These are phyloP conservation scores for Globisporangium paddicum DNA, from an alignment of 352 stramenopile species.

Conservation along the genomic window DNA sequence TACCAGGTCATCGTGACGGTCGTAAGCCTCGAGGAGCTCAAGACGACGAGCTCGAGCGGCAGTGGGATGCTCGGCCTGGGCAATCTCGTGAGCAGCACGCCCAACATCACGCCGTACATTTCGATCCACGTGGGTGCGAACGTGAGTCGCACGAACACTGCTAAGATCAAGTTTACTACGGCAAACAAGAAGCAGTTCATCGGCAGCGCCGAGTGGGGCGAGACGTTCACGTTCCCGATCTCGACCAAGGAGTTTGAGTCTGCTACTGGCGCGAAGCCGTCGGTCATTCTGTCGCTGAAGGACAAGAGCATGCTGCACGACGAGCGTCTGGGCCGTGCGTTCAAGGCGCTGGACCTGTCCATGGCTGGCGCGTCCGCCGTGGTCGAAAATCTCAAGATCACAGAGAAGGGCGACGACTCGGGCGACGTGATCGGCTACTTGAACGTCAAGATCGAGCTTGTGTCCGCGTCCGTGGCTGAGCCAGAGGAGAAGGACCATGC, in stretches of 20 bases:
- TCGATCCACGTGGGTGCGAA: conserved; percentile 70
- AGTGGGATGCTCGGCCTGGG: conserved; percentile 62
- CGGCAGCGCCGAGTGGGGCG: conserved; percentile 56
- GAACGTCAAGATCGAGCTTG: conserved; percentile 19
- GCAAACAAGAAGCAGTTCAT: conserved; percentile 40
- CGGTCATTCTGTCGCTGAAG: conserved; percentile 35
- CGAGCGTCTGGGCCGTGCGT: conserved; percentile 30
- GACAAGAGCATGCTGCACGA: conserved; percentile 56
- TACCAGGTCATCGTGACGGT: conserved; percentile 76
- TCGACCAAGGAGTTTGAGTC: conserved; percentile 43
- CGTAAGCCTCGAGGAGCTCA: conserved; percentile 44
- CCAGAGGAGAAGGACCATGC: not conserved
- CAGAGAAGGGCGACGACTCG: conserved; percentile 15
- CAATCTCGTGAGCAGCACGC: conserved; percentile 70
- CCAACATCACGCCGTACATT: conserved; percentile 79
- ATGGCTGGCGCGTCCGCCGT: not conserved
- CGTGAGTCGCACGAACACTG: conserved; percentile 61
- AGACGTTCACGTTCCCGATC: conserved; percentile 79
- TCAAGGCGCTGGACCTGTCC: conserved; percentile 12
- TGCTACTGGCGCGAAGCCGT: not conserved
- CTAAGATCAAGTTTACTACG: conserved; percentile 57
- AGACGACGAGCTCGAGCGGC: conserved; percentile 58
- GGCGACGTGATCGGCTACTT: conserved; percentile 20
- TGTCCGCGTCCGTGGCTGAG: conserved; percentile 13
- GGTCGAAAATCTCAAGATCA: conserved; percentile 16